Conservation (phyloP, 768 basidiomycete genomes). For the Podaxis mareebaensis region DNA sequence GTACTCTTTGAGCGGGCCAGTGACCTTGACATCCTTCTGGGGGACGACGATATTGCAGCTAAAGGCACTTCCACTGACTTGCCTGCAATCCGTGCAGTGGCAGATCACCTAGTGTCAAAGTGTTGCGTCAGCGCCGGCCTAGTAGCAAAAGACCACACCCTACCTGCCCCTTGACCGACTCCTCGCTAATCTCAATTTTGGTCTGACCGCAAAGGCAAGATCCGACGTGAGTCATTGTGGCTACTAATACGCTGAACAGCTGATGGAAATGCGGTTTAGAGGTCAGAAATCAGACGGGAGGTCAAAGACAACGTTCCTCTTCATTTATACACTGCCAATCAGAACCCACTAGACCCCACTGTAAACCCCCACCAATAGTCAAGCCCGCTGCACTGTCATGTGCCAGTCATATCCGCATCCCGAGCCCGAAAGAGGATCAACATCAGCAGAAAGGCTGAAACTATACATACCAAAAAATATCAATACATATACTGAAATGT, state of each 20-base stretch:
- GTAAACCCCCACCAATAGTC: neutral
- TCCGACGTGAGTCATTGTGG: constrained; percentile 22
- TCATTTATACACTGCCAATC: neutral
- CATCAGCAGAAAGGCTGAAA: too few relatives aligned
- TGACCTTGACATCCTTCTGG: constrained; percentile 32
- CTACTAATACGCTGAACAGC: too few relatives aligned
- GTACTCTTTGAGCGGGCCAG: constrained; percentile 31
- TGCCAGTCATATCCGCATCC: neutral
- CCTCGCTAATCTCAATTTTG: constrained; percentile 25
- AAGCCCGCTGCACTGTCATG: neutral
- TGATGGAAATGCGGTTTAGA: too few relatives aligned
- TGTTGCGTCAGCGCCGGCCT: neutral
- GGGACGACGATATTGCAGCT: constrained; percentile 36
- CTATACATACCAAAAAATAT: too few relatives aligned
- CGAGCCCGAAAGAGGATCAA: neutral
- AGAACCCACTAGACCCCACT: neutral
- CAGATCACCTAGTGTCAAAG: constrained; percentile 27
- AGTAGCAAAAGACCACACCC: neutral
- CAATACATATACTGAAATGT: too few relatives aligned
- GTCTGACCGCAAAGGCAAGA: constrained; percentile 35
- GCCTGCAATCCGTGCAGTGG: constrained; percentile 37
- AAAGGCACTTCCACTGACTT: constrained; percentile 36
- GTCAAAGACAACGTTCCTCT: neutral
- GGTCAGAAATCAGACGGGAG: too few relatives aligned
- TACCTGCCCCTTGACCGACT: constrained; percentile 29